A percentile compares a stretch with the other conserved stretches of the same genome.
Conservation (phyloP, 78 protist species). For the Paratrimastix pyriformis region DNA sequence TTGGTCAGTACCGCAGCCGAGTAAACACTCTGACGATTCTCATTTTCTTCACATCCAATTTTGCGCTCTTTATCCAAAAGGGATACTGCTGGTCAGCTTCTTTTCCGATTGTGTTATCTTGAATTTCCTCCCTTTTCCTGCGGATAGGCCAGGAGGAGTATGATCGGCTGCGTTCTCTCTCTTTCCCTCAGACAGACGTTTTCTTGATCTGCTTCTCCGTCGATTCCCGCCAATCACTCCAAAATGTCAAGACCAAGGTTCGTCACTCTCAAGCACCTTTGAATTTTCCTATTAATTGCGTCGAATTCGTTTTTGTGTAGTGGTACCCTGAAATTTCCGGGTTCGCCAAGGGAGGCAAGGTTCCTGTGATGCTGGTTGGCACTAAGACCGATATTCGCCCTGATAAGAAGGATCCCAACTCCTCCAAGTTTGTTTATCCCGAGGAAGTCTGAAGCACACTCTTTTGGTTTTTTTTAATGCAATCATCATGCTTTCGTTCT, state of each 20-base stretch:
- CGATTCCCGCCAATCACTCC: background rate
- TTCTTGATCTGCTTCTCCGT: conserved; percentile 53
- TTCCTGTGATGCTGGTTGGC: conserved; percentile 2
- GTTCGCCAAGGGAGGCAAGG: background rate
- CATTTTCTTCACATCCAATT: background rate
- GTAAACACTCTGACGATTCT: background rate
- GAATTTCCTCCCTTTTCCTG: too few species aligned
- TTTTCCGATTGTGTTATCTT: too few species aligned
- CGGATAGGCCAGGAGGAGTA: conserved; percentile 21
- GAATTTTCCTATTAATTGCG: background rate
- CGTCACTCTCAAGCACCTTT: too few species aligned
- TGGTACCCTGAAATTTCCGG: conserved; percentile 1
- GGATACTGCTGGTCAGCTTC: too few species aligned
- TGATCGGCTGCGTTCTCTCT: conserved; percentile 45
- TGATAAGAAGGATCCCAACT: too few species aligned
- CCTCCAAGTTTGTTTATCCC: background rate
- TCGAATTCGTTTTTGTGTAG: background rate
- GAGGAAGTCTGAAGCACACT: background rate
- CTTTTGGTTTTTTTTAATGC: background rate
- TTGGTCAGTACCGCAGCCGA: background rate
- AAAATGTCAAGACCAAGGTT: background rate
- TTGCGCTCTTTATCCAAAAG: too few species aligned
- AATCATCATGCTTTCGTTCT: background rate
- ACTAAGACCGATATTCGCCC: conserved; percentile 8
- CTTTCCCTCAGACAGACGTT: conserved; percentile 61